Conservation (phyloP, 208 protist genomes). For the Acanthamoeba healyi region DNA sequence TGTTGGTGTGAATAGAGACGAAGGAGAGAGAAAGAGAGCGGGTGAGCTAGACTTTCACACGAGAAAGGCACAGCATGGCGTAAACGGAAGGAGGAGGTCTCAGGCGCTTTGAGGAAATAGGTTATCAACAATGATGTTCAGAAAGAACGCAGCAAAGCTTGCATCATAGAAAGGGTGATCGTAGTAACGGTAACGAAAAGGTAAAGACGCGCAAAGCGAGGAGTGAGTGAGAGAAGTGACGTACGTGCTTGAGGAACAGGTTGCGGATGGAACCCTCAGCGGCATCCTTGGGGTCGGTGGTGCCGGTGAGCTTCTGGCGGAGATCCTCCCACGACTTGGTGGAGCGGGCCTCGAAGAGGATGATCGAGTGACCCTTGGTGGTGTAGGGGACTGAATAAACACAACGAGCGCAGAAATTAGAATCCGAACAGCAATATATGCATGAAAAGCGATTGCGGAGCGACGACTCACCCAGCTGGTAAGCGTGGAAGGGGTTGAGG, state of each 20-base stretch:
- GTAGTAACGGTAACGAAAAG: no score
- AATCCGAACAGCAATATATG: no score
- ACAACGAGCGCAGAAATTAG: neutral
- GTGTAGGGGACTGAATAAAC: slow-evolving; percentile 65
- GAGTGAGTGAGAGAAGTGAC: neutral
- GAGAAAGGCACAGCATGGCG: neutral
- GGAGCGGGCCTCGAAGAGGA: slow-evolving; percentile 72
- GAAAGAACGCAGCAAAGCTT: slow-evolving; percentile 72
- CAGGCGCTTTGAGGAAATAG: slow-evolving; percentile 67
- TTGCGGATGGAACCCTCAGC: slow-evolving; percentile 75
- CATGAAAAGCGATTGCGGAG: neutral
- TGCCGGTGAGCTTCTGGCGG: slow-evolving; percentile 66
- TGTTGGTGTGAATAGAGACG: slow-evolving; percentile 11
- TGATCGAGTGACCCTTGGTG: slow-evolving; percentile 76
- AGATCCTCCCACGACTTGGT: slow-evolving; percentile 75
- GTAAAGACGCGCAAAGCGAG: neutral
- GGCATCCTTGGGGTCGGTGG: slow-evolving; percentile 73
- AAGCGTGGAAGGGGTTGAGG: slow-evolving; percentile 78
- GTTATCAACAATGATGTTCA: slow-evolving; percentile 34
- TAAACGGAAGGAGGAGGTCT: neutral
- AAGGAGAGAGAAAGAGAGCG: neutral
- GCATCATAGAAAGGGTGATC: slow-evolving; percentile 28
- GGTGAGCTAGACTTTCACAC: neutral
- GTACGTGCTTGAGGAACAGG: slow-evolving; percentile 68
- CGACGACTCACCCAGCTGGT: slow-evolving; percentile 69